Percentiles rank a stretch among this genome's conserved stretches.
These are phyloP conservation scores for Tardiomyces blankii DNA, from an alignment of 1,139 yeast genomes.

Conservation along the genomic window DNA sequence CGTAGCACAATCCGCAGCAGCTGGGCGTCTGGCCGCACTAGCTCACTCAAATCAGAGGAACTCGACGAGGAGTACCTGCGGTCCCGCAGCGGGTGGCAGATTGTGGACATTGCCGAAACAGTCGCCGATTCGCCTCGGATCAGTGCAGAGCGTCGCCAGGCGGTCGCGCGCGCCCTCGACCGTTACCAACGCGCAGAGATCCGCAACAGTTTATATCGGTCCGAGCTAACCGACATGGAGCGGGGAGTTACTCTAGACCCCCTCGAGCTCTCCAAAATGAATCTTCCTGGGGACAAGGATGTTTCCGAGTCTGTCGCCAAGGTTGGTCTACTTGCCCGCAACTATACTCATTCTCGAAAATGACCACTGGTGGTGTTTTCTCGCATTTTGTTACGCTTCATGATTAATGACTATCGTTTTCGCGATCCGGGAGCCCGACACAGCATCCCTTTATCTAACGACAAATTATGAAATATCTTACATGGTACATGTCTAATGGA, in stretches of 20 bases:
- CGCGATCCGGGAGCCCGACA: too few relatives aligned
- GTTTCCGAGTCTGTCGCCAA: background rate
- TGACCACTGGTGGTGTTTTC: too few relatives aligned
- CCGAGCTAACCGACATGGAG: background rate
- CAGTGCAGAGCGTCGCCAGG: background rate
- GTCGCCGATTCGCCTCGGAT: background rate
- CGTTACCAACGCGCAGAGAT: background rate
- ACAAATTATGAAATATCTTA: too few relatives aligned
- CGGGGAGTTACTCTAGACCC: background rate
- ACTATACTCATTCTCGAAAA: background rate
- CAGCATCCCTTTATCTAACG: too few relatives aligned
- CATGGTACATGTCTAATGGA: too few relatives aligned
- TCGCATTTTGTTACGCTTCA: too few relatives aligned
- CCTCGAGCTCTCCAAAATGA: background rate
- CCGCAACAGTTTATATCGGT: background rate
- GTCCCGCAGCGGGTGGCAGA: background rate
- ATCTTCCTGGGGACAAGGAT: background rate
- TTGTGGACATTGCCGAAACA: background rate
- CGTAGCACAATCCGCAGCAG: too few relatives aligned
- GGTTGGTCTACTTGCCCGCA: background rate
- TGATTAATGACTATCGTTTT: too few relatives aligned
- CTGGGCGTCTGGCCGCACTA: too few relatives aligned
- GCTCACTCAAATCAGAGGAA: background rate
- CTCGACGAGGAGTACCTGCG: background rate
- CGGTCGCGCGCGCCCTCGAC: background rate